Conservation (phyloP, 257 asterid species). For the Agastache rugosa region DNA sequence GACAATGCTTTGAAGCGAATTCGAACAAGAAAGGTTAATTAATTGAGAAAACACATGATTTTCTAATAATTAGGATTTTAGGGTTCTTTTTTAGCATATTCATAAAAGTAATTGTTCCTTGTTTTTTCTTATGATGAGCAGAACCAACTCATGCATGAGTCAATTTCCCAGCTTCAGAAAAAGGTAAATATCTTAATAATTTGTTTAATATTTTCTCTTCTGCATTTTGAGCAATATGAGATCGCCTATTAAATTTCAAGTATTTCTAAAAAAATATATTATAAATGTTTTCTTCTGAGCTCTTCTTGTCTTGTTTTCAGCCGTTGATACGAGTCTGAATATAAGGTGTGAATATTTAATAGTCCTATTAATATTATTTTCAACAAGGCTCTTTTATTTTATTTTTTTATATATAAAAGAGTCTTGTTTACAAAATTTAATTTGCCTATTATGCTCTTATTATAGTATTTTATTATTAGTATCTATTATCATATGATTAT, state of each 20-base stretch:
- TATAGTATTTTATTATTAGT: too few relatives aligned
- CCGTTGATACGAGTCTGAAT: too few relatives aligned
- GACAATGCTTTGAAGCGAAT: conserved; percentile 69
- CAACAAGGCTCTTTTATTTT: too few relatives aligned
- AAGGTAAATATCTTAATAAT: conserved; percentile 47
- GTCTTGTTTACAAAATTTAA: too few relatives aligned
- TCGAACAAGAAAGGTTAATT: conserved; percentile 48
- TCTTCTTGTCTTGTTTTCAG: too few relatives aligned
- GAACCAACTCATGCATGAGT: conserved; percentile 86
- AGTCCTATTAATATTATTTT: too few relatives aligned
- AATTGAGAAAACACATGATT: background rate
- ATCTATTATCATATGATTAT: too few relatives aligned
- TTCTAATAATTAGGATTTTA: background rate
- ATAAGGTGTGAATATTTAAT: too few relatives aligned
- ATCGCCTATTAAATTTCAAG: background rate
- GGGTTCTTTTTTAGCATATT: background rate
- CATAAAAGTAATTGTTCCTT: background rate
- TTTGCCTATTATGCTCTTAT: too few relatives aligned
- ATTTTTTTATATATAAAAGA: too few relatives aligned
- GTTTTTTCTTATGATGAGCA: conserved; percentile 36
- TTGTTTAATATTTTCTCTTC: background rate
- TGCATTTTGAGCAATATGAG: background rate
- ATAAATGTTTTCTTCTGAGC: too few relatives aligned
- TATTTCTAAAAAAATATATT: too few relatives aligned
- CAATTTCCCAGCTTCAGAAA: conserved; percentile 75